Evolutionary conservation across 176 grass and related monocot species (phyloP), one percentile per base, ranked within the genome.

Genomic region (Bolboschoenus planiculmis): DNA sequence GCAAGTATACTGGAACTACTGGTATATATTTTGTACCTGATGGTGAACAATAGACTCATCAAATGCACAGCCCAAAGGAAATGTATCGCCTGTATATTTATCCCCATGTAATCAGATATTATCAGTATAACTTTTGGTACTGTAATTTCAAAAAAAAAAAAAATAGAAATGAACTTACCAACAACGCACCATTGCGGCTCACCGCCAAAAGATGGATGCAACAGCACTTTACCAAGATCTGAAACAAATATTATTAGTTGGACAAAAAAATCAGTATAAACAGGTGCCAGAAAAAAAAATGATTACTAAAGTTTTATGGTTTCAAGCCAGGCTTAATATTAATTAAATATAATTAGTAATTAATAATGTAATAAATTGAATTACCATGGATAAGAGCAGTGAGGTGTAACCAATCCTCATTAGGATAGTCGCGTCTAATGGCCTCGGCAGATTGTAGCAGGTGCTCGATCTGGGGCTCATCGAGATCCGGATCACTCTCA

Each of bases 401-500:
- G 44, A 98, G 83, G 31, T 98, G 95, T 29, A 98, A 81, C 92
- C 95, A 98, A 75, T 98, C 95, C 73, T 98, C 78, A 63, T 93
- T 58, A 63, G 95, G 95, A 78, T 93, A 98, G 70, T 95, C 95
- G 65, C 89, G 88, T 79, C 95, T 87, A 75, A 98, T 98, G 55
- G 95, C 95, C 86, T 98, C 95, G 20, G 95, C 92, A 35, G 95
- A 94, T 71, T 98, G 95, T 40, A 98, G 74, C 84, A 98, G 85
- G 82, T 98, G 95, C 92, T 98, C 95, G 36, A 98, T 98, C 87
- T 98, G 95, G 1, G 95, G 95, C 86, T 94, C 93, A 81, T 95
- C 92, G 0, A 98, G 92, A 87, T 98, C 95, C 0, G 95, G 95
- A 83, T 98, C 95, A 58, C 95, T 98, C 85, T 98, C 95, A 39